Conservation (phyloP, 2,329 filamentous ascomycete species). For the Ascochyta pisi region DNA sequence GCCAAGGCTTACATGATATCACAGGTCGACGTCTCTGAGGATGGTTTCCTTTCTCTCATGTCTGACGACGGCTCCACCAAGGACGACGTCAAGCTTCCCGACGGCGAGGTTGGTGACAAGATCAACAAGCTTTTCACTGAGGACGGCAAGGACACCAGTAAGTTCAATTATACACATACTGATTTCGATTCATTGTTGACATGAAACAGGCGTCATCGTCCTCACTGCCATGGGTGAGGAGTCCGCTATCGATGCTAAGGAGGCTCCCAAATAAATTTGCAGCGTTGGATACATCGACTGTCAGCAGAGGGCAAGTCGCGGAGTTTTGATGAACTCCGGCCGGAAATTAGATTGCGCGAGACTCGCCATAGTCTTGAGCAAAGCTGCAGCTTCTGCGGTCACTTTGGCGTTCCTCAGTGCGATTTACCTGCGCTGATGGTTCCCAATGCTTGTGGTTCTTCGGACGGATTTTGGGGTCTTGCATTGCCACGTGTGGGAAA, state of each 20-base stretch:
- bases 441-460: slow-evolving; percentile 46
- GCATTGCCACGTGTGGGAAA: slow-evolving; percentile 49
- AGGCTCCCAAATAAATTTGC: slow-evolving; percentile 68
- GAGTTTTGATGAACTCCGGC: slow-evolving; percentile 34
- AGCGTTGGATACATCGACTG: slow-evolving; percentile 34
- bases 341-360: slow-evolving; percentile 31
- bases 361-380: slow-evolving; percentile 30
- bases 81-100: slow-evolving; percentile 93
- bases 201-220: slow-evolving; percentile 79
- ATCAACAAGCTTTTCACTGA: slow-evolving; percentile 79
- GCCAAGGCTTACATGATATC: slow-evolving; percentile 25
- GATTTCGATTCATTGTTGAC: slow-evolving; percentile 23
- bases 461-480: slow-evolving; percentile 48
- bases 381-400: slow-evolving; percentile 36
- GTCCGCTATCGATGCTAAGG: slow-evolving; percentile 90
- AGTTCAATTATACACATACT: slow-evolving; percentile 53
- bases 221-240: slow-evolving; percentile 97
- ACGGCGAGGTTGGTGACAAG: slow-evolving; percentile 86
- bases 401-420: slow-evolving; percentile 42
- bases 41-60: slow-evolving; percentile 95
- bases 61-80: slow-evolving; percentile 83
- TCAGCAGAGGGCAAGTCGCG: slow-evolving; percentile 37
- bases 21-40: slow-evolving; percentile 90
- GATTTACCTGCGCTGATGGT: slow-evolving; percentile 39
- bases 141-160: slow-evolving; percentile 94